Base-by-base conservation (phyloP, 345 rosid genomes). In the Clausena lansium region DNA sequence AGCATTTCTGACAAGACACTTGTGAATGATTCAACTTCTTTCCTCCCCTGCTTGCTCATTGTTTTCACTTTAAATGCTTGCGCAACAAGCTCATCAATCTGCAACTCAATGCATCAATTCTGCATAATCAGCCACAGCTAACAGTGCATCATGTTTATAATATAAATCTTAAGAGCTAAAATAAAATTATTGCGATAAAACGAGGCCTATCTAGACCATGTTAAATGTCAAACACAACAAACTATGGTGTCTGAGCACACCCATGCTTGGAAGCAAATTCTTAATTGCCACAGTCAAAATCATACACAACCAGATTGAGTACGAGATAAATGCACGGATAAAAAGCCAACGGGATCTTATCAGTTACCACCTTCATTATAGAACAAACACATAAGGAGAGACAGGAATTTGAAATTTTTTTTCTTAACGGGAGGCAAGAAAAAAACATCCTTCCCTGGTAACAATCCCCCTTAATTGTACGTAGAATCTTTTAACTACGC, bases 21-120 rank as follows among this genome's bases (percentile, higher is more conserved):
- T 1, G 77, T 65, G 73, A 96, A 93, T 54, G 89, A 77, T 64
- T 87, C 93, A 35, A 94, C 85, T 85, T 96, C 95, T 70, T 76
- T 62, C 35, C 58, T 83, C 79, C 91, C 93, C n/a, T 81, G 67
- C 85, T 84, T 82, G 86, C 82, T 79, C 24, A 77, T 63, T 9
- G 75, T 70, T 77, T 85, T 86, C 59, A 81, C 61, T 70, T 89
- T 81, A 68, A 88, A 80, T 72, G 97, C 93, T 88, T 88, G 84
- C 22, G 80, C 92, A 86, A 94, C 91, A 58, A 96, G 90, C 77
- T 91, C 92, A 87, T 96, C 98, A 71, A 96, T 87, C 99, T 96
- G 83, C 61, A 57, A 80, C 22, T 25, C 39, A 62, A 58, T 25
- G 58, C 64, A 75, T 66, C 20, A 71, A 75, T 39, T 13, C 74